Conservation (phyloP, 345 rosid genomes). For the Eucalyptus cladocalyx region DNA sequence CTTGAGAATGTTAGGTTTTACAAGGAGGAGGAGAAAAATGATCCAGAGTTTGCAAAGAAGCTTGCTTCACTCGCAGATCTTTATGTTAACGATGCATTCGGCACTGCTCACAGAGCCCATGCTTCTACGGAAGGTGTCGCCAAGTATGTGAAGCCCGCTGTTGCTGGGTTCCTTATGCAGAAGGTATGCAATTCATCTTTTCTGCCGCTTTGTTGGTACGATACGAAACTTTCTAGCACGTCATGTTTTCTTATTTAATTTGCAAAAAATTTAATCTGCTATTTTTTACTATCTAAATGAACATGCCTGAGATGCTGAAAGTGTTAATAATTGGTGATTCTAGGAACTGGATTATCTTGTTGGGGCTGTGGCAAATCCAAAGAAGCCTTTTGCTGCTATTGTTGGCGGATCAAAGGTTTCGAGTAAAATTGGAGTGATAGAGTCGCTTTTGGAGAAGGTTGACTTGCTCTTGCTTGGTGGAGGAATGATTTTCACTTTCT, state of each 20-base stretch:
- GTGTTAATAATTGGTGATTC: background rate
- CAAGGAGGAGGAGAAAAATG: conserved; percentile 96
- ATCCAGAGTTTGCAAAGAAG: conserved; percentile 89
- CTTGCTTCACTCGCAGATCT: conserved; percentile 83
- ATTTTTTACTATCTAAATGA: background rate
- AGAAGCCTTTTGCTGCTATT: conserved; percentile 93
- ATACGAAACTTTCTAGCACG: background rate
- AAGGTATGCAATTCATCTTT: conserved; percentile 28
- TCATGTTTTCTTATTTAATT: background rate
- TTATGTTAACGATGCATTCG: conserved; percentile 90
- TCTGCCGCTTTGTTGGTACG: background rate
- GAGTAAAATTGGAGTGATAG: conserved; percentile 86
- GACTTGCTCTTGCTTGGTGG: conserved; percentile 88
- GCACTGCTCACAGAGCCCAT: conserved; percentile 90
- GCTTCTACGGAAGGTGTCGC: conserved; percentile 94
- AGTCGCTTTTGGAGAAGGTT: conserved; percentile 74
- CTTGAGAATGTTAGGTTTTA: conserved; percentile 90
- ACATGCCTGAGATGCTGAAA: background rate
- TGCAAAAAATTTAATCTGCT: background rate
- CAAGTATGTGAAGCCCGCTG: conserved; percentile 78
- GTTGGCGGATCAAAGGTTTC: conserved; percentile 97
- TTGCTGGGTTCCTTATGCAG: conserved; percentile 95
- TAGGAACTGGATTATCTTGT: conserved; percentile 96
- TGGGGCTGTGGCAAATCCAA: conserved; percentile 85
- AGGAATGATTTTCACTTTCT: conserved; percentile 97